phyloP scores from a whole-genome alignment of 2,329 filamentous ascomycete species.

The Penicillium sp. region DNA sequence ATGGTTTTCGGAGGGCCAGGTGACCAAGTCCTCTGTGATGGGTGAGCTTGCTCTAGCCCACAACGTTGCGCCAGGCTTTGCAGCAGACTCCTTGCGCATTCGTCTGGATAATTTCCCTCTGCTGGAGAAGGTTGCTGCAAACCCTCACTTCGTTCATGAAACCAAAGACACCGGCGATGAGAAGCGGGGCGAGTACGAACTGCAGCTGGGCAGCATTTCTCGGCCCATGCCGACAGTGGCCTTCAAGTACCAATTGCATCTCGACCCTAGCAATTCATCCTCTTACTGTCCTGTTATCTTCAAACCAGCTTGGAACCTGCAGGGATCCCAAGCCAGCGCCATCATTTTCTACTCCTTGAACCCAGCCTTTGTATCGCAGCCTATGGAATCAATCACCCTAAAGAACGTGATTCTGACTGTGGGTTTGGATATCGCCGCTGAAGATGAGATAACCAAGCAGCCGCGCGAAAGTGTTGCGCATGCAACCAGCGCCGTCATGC shows the following conservation, averaged over 20 bases:
- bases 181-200: slow-evolving; percentile 74
- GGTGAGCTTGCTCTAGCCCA: slow-evolving; percentile 90
- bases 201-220: slow-evolving; percentile 70
- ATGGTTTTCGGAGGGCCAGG: slow-evolving; percentile 71
- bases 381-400: slow-evolving; percentile 54
- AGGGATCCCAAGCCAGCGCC: slow-evolving; percentile 81
- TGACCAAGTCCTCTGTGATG: slow-evolving; percentile 71
- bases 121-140: slow-evolving; percentile 91
- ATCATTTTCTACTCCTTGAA: slow-evolving; percentile 84
- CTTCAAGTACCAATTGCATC: slow-evolving; percentile 88
- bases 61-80: slow-evolving; percentile 50
- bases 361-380: slow-evolving; percentile 59
- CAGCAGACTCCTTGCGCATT: slow-evolving; percentile 61
- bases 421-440: slow-evolving; percentile 41
- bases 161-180: slow-evolving; percentile 48
- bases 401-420: slow-evolving; percentile 76
- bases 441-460: slow-evolving; percentile 48
- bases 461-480: slow-evolving; percentile 40
- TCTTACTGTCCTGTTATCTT: slow-evolving; percentile 71
- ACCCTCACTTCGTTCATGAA: slow-evolving; percentile 84
- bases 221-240: slow-evolving; percentile 68
- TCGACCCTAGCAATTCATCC: slow-evolving; percentile 59
- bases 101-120: slow-evolving; percentile 82
- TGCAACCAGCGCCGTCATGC: slow-evolving; percentile 46
- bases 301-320: slow-evolving; percentile 76